phyloP scores from a whole-genome alignment of 768 basidiomycete species.

The Collybia sp. region DNA sequence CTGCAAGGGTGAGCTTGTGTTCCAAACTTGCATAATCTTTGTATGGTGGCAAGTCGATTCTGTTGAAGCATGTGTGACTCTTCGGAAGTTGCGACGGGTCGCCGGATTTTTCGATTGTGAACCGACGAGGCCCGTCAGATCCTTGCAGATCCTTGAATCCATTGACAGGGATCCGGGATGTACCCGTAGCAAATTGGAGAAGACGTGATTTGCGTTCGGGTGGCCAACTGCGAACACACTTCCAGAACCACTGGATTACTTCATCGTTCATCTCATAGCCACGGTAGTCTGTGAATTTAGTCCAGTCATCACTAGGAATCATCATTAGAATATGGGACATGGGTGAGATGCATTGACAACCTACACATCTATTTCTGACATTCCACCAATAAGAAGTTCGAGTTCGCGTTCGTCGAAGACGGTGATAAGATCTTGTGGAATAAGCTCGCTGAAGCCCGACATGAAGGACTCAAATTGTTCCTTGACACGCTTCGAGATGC shows the following conservation, averaged over 20 bases:
- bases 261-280: slow-evolving; percentile 95
- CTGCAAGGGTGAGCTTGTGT: slow-evolving; percentile 90
- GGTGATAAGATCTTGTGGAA: slow-evolving; percentile 95
- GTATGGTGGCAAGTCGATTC: slow-evolving; percentile 97
- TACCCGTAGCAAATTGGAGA: slow-evolving; percentile 95
- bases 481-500: slow-evolving; percentile 94
- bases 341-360: slow-evolving; percentile 23
- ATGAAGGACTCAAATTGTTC: slow-evolving; percentile 99
- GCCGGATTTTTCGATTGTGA: slow-evolving; percentile 98
- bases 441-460: slow-evolving; percentile 99
- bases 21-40: slow-evolving; percentile 93
- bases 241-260: slow-evolving; percentile 99
- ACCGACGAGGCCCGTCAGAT: slow-evolving; percentile 92
- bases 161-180: slow-evolving; percentile 95
- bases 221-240: slow-evolving; percentile 96
- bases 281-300: slow-evolving; percentile 98
- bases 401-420: slow-evolving; percentile 99
- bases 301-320: slow-evolving; percentile 83
- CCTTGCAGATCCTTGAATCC: slow-evolving; percentile 99
- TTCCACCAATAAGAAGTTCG: slow-evolving; percentile 95
- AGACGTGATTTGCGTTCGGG: slow-evolving; percentile 96
- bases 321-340: neutral
- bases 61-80: slow-evolving; percentile 94
- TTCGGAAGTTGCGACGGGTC: slow-evolving; percentile 96
- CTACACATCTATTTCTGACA: slow-evolving; percentile 99